Evolutionary conservation across 2,329 filamentous ascomycete species (phyloP).

Genomic region (Fusarium armeniacum): DNA sequence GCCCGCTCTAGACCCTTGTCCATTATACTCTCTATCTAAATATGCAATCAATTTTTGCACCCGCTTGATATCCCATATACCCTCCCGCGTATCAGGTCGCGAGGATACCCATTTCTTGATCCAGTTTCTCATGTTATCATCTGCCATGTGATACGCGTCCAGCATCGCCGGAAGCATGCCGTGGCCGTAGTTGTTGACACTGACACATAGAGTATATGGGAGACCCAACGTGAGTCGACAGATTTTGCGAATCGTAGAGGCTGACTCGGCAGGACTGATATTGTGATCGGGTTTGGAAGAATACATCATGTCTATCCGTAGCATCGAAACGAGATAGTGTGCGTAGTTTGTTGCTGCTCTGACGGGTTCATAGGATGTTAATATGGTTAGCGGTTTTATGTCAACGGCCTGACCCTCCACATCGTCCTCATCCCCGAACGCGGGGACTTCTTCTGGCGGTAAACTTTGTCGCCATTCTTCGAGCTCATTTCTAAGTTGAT

Average conservation of each 20-base stretch:
- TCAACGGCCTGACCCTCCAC: background rate
- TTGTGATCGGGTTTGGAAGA: background rate
- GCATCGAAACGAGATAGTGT: slow-evolving; percentile 30
- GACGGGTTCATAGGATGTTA: slow-evolving; percentile 23
- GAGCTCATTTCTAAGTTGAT: slow-evolving; percentile 14
- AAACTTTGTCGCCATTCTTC: slow-evolving; percentile 30
- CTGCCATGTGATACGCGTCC: slow-evolving; percentile 34
- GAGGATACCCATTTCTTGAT: slow-evolving; percentile 30
- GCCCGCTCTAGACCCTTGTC: slow-evolving; percentile 8
- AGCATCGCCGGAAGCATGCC: slow-evolving; percentile 39
- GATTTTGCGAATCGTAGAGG: slow-evolving; percentile 6
- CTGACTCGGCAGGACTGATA: slow-evolving; percentile 1
- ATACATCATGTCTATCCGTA: slow-evolving; percentile 39
- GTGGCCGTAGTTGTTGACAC: slow-evolving; percentile 37
- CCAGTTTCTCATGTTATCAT: slow-evolving; percentile 17
- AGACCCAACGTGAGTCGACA: slow-evolving; percentile 34
- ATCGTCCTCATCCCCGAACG: background rate
- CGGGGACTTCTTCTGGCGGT: slow-evolving; percentile 8
- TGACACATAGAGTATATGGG: slow-evolving; percentile 16
- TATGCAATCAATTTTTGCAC: slow-evolving; percentile 32
- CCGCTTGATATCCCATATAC: slow-evolving; percentile 38
- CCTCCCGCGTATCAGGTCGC: slow-evolving; percentile 27
- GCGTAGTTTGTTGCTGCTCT: slow-evolving; percentile 35
- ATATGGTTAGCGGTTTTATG: slow-evolving; percentile 9
- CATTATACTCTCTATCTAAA: slow-evolving; percentile 33